phyloP scores from a whole-genome alignment of 768 basidiomycete genomes.

The Albatrellus ellisii region DNA sequence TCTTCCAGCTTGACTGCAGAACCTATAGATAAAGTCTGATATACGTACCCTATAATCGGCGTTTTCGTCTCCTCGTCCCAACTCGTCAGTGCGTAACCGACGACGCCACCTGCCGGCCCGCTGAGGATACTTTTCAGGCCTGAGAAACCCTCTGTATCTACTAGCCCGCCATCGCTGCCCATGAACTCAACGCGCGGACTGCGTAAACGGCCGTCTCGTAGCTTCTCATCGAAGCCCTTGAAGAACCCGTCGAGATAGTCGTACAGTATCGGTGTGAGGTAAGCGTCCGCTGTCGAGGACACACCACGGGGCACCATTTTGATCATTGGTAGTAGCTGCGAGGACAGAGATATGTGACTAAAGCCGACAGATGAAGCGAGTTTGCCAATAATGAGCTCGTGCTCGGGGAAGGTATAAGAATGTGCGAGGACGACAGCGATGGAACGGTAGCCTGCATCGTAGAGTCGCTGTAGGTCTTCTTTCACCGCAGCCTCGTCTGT shows the following conservation, averaged over 20 bases:
- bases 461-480: slow-evolving; percentile 53
- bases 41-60: slow-evolving; percentile 73
- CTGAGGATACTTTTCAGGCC: slow-evolving; percentile 89
- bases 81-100: slow-evolving; percentile 86
- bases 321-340: slow-evolving; percentile 85
- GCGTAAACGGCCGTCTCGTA: slow-evolving; percentile 28
- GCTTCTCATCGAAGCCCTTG: slow-evolving; percentile 66
- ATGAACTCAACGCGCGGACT: slow-evolving; percentile 86
- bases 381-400: slow-evolving; percentile 61
- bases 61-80: slow-evolving; percentile 63
- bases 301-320: slow-evolving; percentile 90
- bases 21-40: neutral
- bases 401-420: slow-evolving; percentile 84
- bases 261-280: slow-evolving; percentile 79
- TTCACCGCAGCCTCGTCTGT: slow-evolving; percentile 42
- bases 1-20: neutral
- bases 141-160: slow-evolving; percentile 75
- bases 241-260: slow-evolving; percentile 90
- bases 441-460: slow-evolving; percentile 74
- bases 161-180: slow-evolving; percentile 83
- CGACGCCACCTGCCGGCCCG: slow-evolving; percentile 92
- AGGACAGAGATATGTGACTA: slow-evolving; percentile 77
- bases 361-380: slow-evolving; percentile 80
- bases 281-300: slow-evolving; percentile 90
- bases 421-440: slow-evolving; percentile 85